Percentiles rank a stretch among this genome's conserved stretches.
Evolutionary conservation across 2,329 filamentous ascomycete species (phyloP).

Genomic region (Arthrobotrys entomopaga): DNA sequence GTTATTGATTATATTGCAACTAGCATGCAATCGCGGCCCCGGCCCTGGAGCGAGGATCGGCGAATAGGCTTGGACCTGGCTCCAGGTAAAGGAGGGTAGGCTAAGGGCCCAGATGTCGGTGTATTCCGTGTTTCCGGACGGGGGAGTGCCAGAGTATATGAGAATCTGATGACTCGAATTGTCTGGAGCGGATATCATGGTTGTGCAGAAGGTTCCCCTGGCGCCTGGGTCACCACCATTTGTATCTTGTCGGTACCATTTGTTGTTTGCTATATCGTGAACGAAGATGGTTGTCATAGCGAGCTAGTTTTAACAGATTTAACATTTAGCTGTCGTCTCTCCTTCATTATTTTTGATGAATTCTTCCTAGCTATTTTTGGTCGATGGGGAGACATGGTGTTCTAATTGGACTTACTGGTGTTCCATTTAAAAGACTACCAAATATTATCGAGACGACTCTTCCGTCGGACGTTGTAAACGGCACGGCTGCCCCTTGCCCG

Average conservation of each 20-base stretch:
- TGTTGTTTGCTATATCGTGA: constrained; percentile 38
- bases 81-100: constrained; percentile 42
- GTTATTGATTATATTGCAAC: constrained; percentile 35
- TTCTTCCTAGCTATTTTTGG: background rate
- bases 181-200: constrained; percentile 35
- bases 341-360: too few relatives aligned
- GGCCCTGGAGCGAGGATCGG: constrained; percentile 25
- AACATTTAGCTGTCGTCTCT: background rate
- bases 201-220: constrained; percentile 23
- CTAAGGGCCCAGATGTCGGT: constrained; percentile 44
- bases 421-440: constrained; percentile 35
- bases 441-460: constrained; percentile 37
- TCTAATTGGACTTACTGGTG: constrained; percentile 22
- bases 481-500: constrained; percentile 33
- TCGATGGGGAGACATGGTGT: background rate
- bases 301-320: background rate
- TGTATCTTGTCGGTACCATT: constrained; percentile 38
- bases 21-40: constrained; percentile 27
- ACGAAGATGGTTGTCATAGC: constrained; percentile 37
- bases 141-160: constrained; percentile 25
- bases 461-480: constrained; percentile 27
- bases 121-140: constrained; percentile 1
- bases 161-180: constrained; percentile 46
- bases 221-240: constrained; percentile 31
- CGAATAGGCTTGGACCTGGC: constrained; percentile 27